Evolutionary conservation across 768 basidiomycete species (phyloP).

Genomic region (Leucocoprinus leucothites): DNA sequence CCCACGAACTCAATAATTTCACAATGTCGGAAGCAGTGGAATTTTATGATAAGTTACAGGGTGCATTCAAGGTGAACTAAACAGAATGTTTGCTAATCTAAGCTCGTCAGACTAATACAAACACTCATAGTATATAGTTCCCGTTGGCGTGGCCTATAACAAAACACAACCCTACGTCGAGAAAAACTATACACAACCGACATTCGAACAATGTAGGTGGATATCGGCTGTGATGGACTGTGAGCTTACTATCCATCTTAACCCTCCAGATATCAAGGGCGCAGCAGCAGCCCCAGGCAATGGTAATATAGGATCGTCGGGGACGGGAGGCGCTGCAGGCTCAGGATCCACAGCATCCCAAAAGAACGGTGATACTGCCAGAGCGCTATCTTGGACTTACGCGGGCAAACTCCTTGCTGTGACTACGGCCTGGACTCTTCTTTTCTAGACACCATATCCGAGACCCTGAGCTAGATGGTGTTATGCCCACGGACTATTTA

Average conservation of each 20-base stretch:
- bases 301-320: no score
- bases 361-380: no score
- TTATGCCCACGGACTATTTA: no score
- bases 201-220: conserved; percentile 46
- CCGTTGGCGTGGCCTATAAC: conserved; percentile 52
- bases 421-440: background rate
- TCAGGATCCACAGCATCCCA: background rate
- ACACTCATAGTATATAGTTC: conserved; percentile 40
- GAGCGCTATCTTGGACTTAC: no score
- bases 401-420: no score
- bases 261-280: conserved; percentile 1
- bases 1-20: conserved; percentile 58
- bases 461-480: no score
- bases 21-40: conserved; percentile 62
- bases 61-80: conserved; percentile 37
- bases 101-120: background rate
- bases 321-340: background rate
- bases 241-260: no score
- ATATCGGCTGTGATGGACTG: background rate
- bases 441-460: no score
- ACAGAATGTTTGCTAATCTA: background rate
- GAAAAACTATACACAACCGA: conserved; percentile 35
- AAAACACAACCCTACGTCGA: conserved; percentile 52
- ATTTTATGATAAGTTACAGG: conserved; percentile 41
- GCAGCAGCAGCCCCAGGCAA: background rate